Evolutionary conservation across 2,329 filamentous ascomycete species (phyloP), one percentile per base, ranked within the genome.

Genomic region (Claviceps spartinae): DNA sequence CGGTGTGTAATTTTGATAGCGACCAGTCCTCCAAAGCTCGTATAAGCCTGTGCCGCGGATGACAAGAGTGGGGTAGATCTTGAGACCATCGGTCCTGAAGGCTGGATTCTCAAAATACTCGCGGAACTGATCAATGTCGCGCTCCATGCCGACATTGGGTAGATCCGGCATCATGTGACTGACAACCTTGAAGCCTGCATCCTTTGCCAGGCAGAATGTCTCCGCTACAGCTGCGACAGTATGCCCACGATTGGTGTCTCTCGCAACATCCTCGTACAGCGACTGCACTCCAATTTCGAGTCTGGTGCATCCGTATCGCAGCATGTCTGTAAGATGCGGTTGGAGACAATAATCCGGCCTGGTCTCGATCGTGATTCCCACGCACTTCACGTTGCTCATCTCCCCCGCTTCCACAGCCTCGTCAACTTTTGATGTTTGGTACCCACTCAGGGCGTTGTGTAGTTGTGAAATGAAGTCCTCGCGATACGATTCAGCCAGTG

Each of bases 141-240:
- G 85, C 70, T 98, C 94, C 86, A 97, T 95, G 52, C 93, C 93
- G 2, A 98, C 93, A 61, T 98, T 98, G 3, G 93, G 93, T 47
- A 98, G 71, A 65, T 98, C 93, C 1, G 93, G 93, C 93, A 98
- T 98, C 93, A 98, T 98, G 70, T 98, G 93, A 59, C 88, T 95
- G 56, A 98, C 93, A 1, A 98, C 93, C 68, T 98, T 98, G 78
- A 95, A 98, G 1, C 93, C 93, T 5, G 94, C 89, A 67, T 98
- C 94, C 69, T 98, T 98, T 57, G 93, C 83, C n/a, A 96, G 76
- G 59, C 87, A 94, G 66, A 98, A 98, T 0, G 93, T 98, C 69
- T 98, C 90, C 34, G 89, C 91, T 0, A 98, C 93, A 1, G 94
- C 81, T 6, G 89, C 88, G 24, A 98, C 93, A 0, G 93, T 98